These are phyloP conservation scores for Tylopilus cervinicoccineus DNA, from an alignment of 768 basidiomycete genomes.

Conservation along the genomic window DNA sequence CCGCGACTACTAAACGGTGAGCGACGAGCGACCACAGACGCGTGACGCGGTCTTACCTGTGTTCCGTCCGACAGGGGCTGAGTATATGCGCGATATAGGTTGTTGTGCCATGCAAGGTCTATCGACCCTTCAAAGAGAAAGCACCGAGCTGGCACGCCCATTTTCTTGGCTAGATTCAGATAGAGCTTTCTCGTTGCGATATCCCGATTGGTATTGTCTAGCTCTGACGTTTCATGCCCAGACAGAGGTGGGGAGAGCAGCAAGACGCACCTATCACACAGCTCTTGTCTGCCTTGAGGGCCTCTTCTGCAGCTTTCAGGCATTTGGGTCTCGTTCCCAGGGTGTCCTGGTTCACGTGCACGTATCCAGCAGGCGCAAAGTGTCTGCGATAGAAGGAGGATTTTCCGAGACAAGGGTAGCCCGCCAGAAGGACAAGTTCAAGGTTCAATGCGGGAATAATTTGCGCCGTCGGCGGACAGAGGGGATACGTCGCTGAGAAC, in stretches of 20 bases:
- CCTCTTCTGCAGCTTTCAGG: constrained; percentile 55
- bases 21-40: not conserved
- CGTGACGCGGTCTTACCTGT: constrained; percentile 5
- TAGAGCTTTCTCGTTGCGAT: constrained; percentile 64
- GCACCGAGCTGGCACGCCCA: constrained; percentile 57
- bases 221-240: not conserved
- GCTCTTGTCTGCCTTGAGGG: constrained; percentile 51
- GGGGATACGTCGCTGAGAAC: constrained; percentile 37
- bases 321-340: constrained; percentile 76
- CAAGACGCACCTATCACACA: constrained; percentile 70
- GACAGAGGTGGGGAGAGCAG: not conserved
- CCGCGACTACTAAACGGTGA: constrained; percentile 32
- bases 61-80: constrained; percentile 38
- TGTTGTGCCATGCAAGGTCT: constrained; percentile 93
- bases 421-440: constrained; percentile 61
- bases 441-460: constrained; percentile 15
- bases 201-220: constrained; percentile 94
- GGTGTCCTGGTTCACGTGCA: constrained; percentile 85
- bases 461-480: constrained; percentile 16
- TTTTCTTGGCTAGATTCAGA: constrained; percentile 57
- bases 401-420: constrained; percentile 71
- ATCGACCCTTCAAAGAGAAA: constrained; percentile 69
- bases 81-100: constrained; percentile 77
- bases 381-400: constrained; percentile 70
- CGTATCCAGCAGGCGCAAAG: constrained; percentile 66